These are phyloP conservation scores for Xylogone sp. DNA, from an alignment of 2,329 filamentous ascomycete species.

Conservation along the genomic window DNA sequence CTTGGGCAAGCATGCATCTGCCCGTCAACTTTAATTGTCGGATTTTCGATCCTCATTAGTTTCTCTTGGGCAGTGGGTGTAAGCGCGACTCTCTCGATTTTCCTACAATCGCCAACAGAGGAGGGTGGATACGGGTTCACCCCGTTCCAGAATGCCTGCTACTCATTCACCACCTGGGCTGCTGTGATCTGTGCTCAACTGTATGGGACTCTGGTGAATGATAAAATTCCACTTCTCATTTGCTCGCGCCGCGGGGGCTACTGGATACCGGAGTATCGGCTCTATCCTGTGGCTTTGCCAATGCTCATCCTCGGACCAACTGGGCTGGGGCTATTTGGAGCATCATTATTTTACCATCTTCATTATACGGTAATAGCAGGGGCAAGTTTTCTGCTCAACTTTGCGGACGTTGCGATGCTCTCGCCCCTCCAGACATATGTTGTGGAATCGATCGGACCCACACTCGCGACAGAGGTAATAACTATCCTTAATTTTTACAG, in stretches of 20 bases:
- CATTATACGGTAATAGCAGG: neutral
- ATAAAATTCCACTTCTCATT: conserved; percentile 15
- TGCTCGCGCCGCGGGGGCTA: conserved; percentile 3
- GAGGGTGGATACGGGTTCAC: conserved; percentile 18
- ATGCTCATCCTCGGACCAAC: neutral
- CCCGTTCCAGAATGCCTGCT: conserved; percentile 13
- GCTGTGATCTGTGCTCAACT: conserved; percentile 7
- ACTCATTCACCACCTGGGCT: conserved; percentile 9
- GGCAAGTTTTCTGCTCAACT: too few species aligned
- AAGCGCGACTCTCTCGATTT: conserved; percentile 9
- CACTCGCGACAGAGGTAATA: too few species aligned
- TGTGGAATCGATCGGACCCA: too few species aligned
- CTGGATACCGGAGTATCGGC: neutral
- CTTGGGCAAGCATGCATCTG: neutral
- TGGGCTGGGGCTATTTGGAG: neutral
- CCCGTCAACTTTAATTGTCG: conserved; percentile 1
- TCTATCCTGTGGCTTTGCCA: neutral
- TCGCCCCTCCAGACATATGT: too few species aligned
- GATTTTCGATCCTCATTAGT: conserved; percentile 3
- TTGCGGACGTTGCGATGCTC: too few species aligned
- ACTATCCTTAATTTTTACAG: too few species aligned
- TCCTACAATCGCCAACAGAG: conserved; percentile 11
- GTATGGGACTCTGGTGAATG: conserved; percentile 8
- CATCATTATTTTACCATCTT: neutral
- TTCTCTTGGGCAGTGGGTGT: conserved; percentile 5